These are phyloP conservation scores for Cyberlindnera petersonii DNA, from an alignment of 805 yeast species.

Conservation along the genomic window DNA sequence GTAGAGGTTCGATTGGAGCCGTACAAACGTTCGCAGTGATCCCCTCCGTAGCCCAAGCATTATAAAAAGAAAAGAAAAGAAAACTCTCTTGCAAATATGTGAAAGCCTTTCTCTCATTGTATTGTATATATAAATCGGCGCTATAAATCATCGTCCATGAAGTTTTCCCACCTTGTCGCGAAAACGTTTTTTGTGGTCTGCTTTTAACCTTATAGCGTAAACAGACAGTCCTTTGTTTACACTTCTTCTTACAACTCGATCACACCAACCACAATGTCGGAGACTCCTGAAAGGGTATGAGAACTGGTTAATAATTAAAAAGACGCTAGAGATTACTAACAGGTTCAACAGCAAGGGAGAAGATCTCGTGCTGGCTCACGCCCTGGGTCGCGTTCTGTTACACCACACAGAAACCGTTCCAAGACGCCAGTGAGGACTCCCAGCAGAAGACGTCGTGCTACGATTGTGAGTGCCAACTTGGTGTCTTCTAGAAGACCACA, in stretches of 20 bases:
- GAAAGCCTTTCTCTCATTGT: no score
- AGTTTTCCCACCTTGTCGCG: conserved; percentile 1
- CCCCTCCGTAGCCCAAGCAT: not conserved
- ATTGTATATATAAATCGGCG: no score
- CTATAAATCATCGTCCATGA: not conserved
- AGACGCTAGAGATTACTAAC: not conserved
- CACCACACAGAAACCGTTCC: conserved; percentile 18
- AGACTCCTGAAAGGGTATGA: conserved; percentile 11
- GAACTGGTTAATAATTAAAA: not conserved
- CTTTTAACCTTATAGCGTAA: no score
- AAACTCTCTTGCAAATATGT: not conserved
- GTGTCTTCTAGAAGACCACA: conserved; percentile 22
- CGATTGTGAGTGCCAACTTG: conserved; percentile 21
- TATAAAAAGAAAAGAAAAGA: not conserved
- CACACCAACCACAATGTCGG: no score
- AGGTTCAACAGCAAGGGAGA: conserved; percentile 6
- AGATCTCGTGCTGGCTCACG: conserved; percentile 8
- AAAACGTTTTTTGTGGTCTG: not conserved
- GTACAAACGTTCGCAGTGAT: not conserved
- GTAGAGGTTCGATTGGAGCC: conserved; percentile 2
- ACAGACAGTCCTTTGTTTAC: no score
- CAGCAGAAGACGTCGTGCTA: conserved; percentile 24
- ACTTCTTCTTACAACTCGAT: no score
- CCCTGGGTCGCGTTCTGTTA: conserved; percentile 7
- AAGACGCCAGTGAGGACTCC: conserved; percentile 26